Evolutionary conservation across 768 basidiomycete species (phyloP).

Genomic region (Calocybe gangraenosa): DNA sequence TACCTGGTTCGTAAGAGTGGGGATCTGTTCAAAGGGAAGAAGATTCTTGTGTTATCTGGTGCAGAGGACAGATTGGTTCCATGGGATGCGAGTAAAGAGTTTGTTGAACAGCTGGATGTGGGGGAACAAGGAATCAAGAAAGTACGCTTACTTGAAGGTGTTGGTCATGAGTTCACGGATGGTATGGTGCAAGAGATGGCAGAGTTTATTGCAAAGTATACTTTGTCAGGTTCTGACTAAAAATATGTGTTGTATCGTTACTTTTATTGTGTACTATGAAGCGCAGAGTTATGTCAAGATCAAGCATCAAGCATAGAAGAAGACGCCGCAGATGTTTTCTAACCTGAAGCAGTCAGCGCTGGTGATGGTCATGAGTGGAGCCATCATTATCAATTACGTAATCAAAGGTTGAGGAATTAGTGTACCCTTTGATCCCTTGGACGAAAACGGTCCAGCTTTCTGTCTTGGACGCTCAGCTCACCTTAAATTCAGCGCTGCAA

Average conservation of each 20-base stretch:
- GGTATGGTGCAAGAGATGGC: constrained; percentile 53
- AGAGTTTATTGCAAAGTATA: constrained; percentile 24
- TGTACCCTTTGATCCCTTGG: constrained; percentile 14
- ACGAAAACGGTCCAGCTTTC: constrained; percentile 15
- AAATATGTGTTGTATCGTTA: no score
- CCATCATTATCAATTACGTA: no score
- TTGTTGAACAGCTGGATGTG: constrained; percentile 52
- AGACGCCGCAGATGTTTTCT: no score
- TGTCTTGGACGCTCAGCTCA: constrained; percentile 13
- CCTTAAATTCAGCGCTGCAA: background rate
- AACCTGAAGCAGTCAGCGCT: no score
- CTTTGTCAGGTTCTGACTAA: constrained; percentile 11
- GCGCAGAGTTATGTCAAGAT: no score
- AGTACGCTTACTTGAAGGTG: constrained; percentile 47
- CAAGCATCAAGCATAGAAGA: no score
- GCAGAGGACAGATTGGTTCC: constrained; percentile 64
- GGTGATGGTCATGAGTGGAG: no score
- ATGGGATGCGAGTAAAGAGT: constrained; percentile 49
- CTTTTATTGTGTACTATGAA: no score
- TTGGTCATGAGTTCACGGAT: constrained; percentile 59
- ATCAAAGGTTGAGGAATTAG: constrained; percentile 3
- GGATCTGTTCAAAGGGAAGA: constrained; percentile 69
- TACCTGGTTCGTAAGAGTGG: constrained; percentile 30
- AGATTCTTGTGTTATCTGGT: constrained; percentile 70
- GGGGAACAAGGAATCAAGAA: constrained; percentile 53